phyloP scores from a whole-genome alignment of 257 asterid genomes.

The Nicotiana noctiflora region DNA sequence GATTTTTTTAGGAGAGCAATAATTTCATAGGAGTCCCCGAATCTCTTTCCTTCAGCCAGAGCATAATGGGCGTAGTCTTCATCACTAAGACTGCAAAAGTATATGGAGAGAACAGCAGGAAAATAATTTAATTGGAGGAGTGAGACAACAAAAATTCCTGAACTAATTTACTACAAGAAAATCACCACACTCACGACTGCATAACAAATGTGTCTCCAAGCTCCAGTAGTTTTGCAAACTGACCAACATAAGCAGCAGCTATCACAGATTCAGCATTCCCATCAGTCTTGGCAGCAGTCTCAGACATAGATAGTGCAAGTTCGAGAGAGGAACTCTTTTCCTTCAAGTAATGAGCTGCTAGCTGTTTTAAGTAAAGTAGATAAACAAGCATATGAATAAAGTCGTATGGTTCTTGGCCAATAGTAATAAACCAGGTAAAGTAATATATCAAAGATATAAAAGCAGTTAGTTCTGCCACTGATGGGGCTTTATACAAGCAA shows the following conservation, averaged over 20 bases:
- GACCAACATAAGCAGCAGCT: slow-evolving; percentile 77
- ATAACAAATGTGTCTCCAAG: slow-evolving; percentile 43
- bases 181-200: slow-evolving; percentile 63
- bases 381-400: not conserved
- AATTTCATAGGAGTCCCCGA: slow-evolving; percentile 74
- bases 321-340: slow-evolving; percentile 66
- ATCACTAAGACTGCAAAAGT: slow-evolving; percentile 67
- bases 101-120: slow-evolving; percentile 2
- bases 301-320: slow-evolving; percentile 73
- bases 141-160: not conserved
- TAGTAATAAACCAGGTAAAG: slow-evolving; percentile 1
- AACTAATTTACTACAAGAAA: not conserved
- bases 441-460: not conserved
- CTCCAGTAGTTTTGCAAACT: slow-evolving; percentile 84
- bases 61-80: slow-evolving; percentile 57
- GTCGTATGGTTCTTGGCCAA: not conserved
- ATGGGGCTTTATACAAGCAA: not conserved
- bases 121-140: not conserved
- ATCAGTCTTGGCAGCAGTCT: slow-evolving; percentile 44
- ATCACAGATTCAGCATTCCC: slow-evolving; percentile 71
- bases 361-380: slow-evolving; percentile 39
- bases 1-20: slow-evolving; percentile 83
- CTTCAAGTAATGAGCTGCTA: slow-evolving; percentile 84
- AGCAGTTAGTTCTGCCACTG: not conserved
- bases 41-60: slow-evolving; percentile 79